phyloP scores from a whole-genome alignment of 2,329 filamentous ascomycete genomes.

The Fusarium heterosporum region DNA sequence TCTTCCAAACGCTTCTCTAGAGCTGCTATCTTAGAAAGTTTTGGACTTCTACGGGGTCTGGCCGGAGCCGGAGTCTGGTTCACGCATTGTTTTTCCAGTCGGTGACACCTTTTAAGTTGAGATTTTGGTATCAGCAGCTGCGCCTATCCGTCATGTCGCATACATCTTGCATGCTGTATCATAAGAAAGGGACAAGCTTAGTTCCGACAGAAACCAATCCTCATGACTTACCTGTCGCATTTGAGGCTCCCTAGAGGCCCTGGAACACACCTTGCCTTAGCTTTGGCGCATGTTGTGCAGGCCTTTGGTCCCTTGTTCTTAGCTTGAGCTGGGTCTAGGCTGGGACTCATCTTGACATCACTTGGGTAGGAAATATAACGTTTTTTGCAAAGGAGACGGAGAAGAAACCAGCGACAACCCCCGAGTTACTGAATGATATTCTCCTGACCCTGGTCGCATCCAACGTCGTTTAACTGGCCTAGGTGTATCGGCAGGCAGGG shows the following conservation, averaged over 20 bases:
- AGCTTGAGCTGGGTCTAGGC: conserved; percentile 34
- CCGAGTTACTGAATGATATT: conserved; percentile 24
- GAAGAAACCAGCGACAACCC: conserved; percentile 31
- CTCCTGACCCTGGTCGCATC: conserved; percentile 28
- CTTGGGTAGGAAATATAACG: conserved; percentile 22
- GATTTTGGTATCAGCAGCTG: conserved; percentile 25
- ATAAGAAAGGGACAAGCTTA: not conserved
- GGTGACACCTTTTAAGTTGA: conserved; percentile 56
- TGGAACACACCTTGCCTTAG: conserved; percentile 63
- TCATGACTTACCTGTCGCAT: conserved; percentile 59
- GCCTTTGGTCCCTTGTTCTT: conserved; percentile 60
- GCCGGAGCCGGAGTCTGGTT: conserved; percentile 62
- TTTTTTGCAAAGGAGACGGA: conserved; percentile 42
- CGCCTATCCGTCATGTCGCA: conserved; percentile 13
- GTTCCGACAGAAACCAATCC: conserved; percentile 17
- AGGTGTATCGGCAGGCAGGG: conserved; percentile 30
- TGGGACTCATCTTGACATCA: conserved; percentile 43
- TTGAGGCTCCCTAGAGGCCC: conserved; percentile 55
- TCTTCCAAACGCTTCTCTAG: conserved; percentile 63
- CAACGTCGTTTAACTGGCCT: conserved; percentile 36
- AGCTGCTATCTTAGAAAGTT: conserved; percentile 62
- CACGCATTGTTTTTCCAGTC: conserved; percentile 60
- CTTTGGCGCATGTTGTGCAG: conserved; percentile 63
- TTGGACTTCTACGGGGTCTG: conserved; percentile 59
- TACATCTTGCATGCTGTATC: conserved; percentile 1